Evolutionary conservation across 495 filamentous ascomycete species (phyloP), one percentile per base, ranked within the genome.

Genomic region (Penicillium bovifimosum): DNA sequence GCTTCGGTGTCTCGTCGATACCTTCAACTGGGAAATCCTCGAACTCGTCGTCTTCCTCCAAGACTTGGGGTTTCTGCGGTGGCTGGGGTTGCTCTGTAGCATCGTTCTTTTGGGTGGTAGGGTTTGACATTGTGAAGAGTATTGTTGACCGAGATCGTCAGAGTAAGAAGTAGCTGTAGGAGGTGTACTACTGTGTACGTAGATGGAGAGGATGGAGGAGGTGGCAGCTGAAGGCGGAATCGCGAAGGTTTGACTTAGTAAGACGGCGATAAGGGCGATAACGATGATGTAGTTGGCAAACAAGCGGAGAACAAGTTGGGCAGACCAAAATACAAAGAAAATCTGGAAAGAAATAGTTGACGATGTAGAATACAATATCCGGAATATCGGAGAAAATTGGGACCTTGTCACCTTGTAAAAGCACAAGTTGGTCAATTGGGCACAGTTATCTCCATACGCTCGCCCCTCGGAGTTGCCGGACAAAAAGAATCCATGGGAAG

Each of bases 11-110:
- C n/a, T 6, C 29, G 6, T 33, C 16, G 36, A 39, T 69, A 96
- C 93, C 90, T 76, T 97, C 92, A 47, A 95, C 87, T 26, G 93
- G 95, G 70, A 98, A 98, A 70, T 98, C 93, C 70, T 98, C 93
- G 60, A 98, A 98, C 74, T 98, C 93, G 67, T 98, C 93, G 62
- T 98, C 93, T 63, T 98, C 93, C 64, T 96, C 93, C 18, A 96
- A 76, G 29, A 87, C 82, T 47, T 86, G 76, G 39, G 81, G 75
- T 46, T 78, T 79, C 61, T 83, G 80, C 64, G 80, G 75, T 43
- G 59, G 57, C 48, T 74, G 70, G 31, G 67, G 63, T 41, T 76
- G 68, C 51, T 76, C 66, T 16, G 74, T 61, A 50, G 66, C 52
- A 41, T 73, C 70, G 54, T 63, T 52, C 62, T 75, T 71, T 41